Base-by-base conservation (phyloP, 192 early-diverging fungal genomes). In the Rhizoclosmatium globosum region DNA sequence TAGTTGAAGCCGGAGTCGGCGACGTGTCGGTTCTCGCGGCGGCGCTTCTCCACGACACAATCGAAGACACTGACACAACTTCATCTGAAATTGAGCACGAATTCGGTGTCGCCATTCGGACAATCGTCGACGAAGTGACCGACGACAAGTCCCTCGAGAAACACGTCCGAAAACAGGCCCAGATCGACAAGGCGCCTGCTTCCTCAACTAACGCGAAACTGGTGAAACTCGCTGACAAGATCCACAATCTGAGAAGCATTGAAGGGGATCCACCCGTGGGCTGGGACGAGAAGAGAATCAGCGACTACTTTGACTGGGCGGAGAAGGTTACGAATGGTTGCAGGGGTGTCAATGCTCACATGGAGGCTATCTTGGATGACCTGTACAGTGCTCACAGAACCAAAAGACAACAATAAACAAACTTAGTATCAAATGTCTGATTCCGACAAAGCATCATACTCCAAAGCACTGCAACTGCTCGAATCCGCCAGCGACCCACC, bases 191-290 rank as follows among this genome's bases (percentile, higher is more conserved):
- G n/a, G 89, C 88, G 1, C 81, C 89, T 9, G 47, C 64, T 38
- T 9, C 31, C 2, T 31, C 19, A 9, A 41, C 31, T 3, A 67
- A 90, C 75, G 91, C 89, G 17, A 91, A 92, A 80, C 77, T 85
- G n/a, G 85, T 92, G 11, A 92, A 92, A 71, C 71, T 92, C 43
- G 91, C 91, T 2, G 91, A 92, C 71, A 92, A 92, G 76, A 78
- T 86, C 7, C 86, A 91, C 71, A 92, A 92, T 78, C 74, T 92
- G 61, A 70, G 85, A 11, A 89, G 91, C 61, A 38, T 92, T n/a
- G 64, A 77, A 68, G 47, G 62, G n/a, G 45, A 17, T 4, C 64
- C 71, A 56, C 92, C 92, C 9, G 68, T 81, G 15, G 89, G 85
- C 2, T 92, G 92, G 89, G 56, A 85, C 11, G 45, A 69, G 21